These are phyloP conservation scores for Monascus ruber DNA, from an alignment of 2,329 filamentous ascomycete species.

Conservation along the genomic window DNA sequence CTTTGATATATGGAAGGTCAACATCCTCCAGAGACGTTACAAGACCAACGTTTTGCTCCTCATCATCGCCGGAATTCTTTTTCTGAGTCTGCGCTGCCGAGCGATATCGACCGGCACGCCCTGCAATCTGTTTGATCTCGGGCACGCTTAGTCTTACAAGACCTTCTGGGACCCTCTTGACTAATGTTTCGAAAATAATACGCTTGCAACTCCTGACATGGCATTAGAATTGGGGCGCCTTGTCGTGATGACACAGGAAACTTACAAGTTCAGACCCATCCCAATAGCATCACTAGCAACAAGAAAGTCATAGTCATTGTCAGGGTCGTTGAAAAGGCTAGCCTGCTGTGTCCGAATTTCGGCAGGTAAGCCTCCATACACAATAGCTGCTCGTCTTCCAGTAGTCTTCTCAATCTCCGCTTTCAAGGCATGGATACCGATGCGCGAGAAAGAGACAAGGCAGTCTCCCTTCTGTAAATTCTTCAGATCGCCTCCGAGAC, in stretches of 20 bases:
- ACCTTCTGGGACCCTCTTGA: constrained; percentile 56
- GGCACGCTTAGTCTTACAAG: constrained; percentile 53
- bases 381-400: constrained; percentile 72
- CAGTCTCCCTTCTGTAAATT: constrained; percentile 80
- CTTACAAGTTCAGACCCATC: constrained; percentile 87
- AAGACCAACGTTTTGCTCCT: constrained; percentile 45
- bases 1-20: constrained; percentile 53
- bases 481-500: constrained; percentile 52
- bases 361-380: constrained; percentile 84
- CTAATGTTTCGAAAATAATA: constrained; percentile 69
- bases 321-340: constrained; percentile 81
- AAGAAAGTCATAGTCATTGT: constrained; percentile 91
- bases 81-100: constrained; percentile 49
- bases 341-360: constrained; percentile 90
- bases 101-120: constrained; percentile 77
- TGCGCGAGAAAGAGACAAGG: constrained; percentile 72
- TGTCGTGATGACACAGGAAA: constrained; percentile 3
- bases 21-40: constrained; percentile 66
- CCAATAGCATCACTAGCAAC: constrained; percentile 93
- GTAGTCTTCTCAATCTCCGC: constrained; percentile 63
- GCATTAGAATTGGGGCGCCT: constrained; percentile 5
- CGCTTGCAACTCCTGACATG: constrained; percentile 59
- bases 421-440: constrained; percentile 72
- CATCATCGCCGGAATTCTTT: constrained; percentile 7
- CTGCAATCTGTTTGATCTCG: constrained; percentile 89